phyloP scores from a whole-genome alignment of 345 rosid species.

The Aquilaria sinensis region DNA sequence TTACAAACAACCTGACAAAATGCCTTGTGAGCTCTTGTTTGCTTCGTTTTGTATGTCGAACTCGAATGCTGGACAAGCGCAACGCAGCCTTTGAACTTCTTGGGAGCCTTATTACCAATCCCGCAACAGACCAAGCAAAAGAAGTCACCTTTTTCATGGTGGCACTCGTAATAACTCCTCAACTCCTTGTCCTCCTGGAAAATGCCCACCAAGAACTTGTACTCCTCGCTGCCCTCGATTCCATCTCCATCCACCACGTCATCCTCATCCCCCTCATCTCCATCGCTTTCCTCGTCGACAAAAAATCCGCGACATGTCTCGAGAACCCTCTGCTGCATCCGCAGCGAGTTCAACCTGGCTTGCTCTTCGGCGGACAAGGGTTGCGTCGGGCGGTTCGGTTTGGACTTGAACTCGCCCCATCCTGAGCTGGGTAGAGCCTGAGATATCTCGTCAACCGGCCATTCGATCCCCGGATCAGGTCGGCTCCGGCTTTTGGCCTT shows the following conservation, averaged over 20 bases:
- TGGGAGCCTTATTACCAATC: constrained; percentile 28
- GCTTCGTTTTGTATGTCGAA: constrained; percentile 35
- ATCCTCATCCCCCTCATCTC: constrained; percentile 20
- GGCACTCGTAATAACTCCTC: constrained; percentile 52
- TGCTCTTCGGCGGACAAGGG: constrained; percentile 24
- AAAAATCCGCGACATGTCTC: constrained; percentile 41
- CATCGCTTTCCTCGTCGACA: constrained; percentile 5
- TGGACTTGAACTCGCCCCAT: constrained; percentile 30
- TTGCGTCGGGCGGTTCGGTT: constrained; percentile 7
- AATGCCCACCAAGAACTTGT: constrained; percentile 33
- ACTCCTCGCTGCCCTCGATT: constrained; percentile 28
- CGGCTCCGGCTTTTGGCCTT: constrained; percentile 8
- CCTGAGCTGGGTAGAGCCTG: constrained; percentile 18
- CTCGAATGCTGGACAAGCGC: constrained; percentile 62
- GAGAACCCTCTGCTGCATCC: constrained; percentile 33
- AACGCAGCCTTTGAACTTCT: constrained; percentile 51
- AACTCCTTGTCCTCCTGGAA: constrained; percentile 43
- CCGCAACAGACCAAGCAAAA: constrained; percentile 68
- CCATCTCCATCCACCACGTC: constrained; percentile 26
- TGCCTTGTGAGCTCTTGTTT: constrained; percentile 38
- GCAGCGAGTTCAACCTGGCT: constrained; percentile 21
- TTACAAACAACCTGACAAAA: constrained; percentile 41
- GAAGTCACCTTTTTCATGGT: constrained; percentile 43
- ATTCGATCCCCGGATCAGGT: constrained; percentile 21
- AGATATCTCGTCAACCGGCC: constrained; percentile 27